Conservation (phyloP, 257 asterid genomes). For the Ilex aquifolium region DNA sequence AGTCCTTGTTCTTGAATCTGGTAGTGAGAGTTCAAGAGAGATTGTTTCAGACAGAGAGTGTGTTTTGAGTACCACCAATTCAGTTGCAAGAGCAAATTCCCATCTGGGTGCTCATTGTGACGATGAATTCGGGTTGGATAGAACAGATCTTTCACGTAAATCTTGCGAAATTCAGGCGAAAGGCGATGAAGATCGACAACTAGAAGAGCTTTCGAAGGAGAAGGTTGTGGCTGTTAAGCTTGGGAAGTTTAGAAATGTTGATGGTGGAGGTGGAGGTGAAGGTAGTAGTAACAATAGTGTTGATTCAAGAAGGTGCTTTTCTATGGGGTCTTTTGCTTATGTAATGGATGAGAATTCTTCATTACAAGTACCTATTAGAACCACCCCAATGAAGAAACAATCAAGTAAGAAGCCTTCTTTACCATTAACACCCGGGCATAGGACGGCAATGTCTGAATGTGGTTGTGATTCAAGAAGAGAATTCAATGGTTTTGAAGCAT, state of each 20-base stretch:
- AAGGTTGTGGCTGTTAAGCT: constrained; percentile 72
- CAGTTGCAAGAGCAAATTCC: constrained; percentile 42
- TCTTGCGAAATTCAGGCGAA: constrained; percentile 45
- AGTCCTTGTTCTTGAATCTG: constrained; percentile 80
- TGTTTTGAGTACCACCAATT: constrained; percentile 4
- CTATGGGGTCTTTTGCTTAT: constrained; percentile 96
- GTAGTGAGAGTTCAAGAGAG: constrained; percentile 72
- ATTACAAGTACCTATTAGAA: constrained; percentile 69
- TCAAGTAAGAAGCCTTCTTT: constrained; percentile 42
- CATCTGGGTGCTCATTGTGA: constrained; percentile 28
- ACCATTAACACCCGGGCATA: constrained; percentile 55
- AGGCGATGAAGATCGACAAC: constrained; percentile 26
- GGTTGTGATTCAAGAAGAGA: constrained; percentile 70
- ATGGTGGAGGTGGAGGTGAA: constrained; percentile 31
- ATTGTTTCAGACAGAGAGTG: constrained; percentile 28
- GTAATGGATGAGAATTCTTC: constrained; percentile 66
- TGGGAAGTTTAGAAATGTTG: constrained; percentile 73
- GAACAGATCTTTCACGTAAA: constrained; percentile 23
- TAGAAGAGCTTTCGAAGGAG: constrained; percentile 23
- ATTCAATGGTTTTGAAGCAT: constrained; percentile 55
- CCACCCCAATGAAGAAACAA: constrained; percentile 53
- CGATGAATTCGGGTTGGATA: constrained; percentile 21
- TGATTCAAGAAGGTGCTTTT: constrained; percentile 78
- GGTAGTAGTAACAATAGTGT: constrained; percentile 21
- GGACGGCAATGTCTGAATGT: constrained; percentile 77